Evolutionary conservation across 805 yeast genomes (phyloP).

Genomic region (Candida awuae): DNA sequence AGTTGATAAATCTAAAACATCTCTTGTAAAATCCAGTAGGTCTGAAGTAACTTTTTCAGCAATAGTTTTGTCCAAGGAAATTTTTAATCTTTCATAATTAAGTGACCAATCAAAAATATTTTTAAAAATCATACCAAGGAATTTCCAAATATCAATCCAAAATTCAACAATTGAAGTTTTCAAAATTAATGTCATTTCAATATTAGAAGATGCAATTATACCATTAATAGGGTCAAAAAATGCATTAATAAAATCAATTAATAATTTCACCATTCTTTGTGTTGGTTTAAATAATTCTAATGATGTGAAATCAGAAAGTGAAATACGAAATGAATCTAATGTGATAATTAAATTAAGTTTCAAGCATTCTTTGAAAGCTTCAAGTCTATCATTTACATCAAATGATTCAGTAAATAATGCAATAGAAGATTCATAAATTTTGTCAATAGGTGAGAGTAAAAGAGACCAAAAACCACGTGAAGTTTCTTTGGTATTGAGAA

Average conservation of each 20-base stretch:
- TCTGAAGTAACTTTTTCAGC: constrained; percentile 20
- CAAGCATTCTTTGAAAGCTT: constrained; percentile 56
- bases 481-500: constrained; percentile 36
- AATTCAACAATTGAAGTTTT: constrained; percentile 31
- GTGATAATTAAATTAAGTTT: constrained; percentile 36
- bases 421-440: constrained; percentile 59
- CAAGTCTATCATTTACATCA: constrained; percentile 73
- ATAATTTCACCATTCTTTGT: constrained; percentile 53
- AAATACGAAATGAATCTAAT: constrained; percentile 35
- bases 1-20: constrained; percentile 72
- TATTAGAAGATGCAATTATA: constrained; percentile 25
- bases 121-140: constrained; percentile 58
- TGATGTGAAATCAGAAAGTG: constrained; percentile 12
- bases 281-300: constrained; percentile 19
- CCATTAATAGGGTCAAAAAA: constrained; percentile 65
- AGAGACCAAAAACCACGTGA: constrained; percentile 68
- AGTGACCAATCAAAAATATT: constrained; percentile 71
- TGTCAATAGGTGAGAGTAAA: constrained; percentile 52
- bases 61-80: constrained; percentile 13
- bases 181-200: constrained; percentile 9
- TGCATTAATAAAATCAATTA: constrained; percentile 63
- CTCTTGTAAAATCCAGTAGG: constrained; percentile 67
- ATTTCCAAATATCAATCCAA: constrained; percentile 71
- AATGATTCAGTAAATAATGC: constrained; percentile 67
- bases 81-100: constrained; percentile 24